Evolutionary conservation across 139 green algal genomes (phyloP), one percentile per base, ranked within the genome.

Genomic region (Pleodorina starrii): DNA sequence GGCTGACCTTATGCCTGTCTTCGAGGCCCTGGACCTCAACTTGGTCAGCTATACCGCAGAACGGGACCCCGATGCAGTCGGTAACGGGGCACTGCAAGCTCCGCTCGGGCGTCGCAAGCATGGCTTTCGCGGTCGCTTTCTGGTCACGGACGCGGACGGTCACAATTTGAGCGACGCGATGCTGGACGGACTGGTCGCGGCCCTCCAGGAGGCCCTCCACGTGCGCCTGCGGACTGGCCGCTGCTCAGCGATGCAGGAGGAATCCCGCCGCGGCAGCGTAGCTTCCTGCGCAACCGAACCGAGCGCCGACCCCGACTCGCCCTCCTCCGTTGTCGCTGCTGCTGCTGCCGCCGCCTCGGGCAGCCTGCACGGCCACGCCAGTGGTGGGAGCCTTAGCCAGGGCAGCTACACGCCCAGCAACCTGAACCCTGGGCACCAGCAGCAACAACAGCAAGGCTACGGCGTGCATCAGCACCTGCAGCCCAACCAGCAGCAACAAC

Each of bases 181-280:
- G 44, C 44, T 79, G 29, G 80, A 63, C 6, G 80, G 44, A 4
- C 60, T 87, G 1, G 60, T 87, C 5, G 27, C 5, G 32, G 35
- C 32, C n/a, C 43, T 88, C n/a, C 82, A 88, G 44, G 82, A 88
- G 21, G 82, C 82, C 2, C 46, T 88, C 5, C 80, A 87, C n/a
- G 60, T 46, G 11, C 42, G 43, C 25, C 80, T 87, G 10, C 38
- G 60, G 2, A 38, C 25, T 25, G 35, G 27, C 7, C 40, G 60
- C n/a, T 36, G 43, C n/a, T 27, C 25, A 42, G n/a, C 43, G 2
- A 0, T 42, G 44, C 40, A 79, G 32, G 82, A 76, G 11, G 5
- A 42, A 2, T 59, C 66, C 9, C 82, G 82, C 19, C 63, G 82
- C 0, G 82, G 73, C 63, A 88, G 82, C 68, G 46, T 88, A 2